Evolutionary conservation across 208 protist species (phyloP).

Genomic region (Crithidia thermophila): DNA sequence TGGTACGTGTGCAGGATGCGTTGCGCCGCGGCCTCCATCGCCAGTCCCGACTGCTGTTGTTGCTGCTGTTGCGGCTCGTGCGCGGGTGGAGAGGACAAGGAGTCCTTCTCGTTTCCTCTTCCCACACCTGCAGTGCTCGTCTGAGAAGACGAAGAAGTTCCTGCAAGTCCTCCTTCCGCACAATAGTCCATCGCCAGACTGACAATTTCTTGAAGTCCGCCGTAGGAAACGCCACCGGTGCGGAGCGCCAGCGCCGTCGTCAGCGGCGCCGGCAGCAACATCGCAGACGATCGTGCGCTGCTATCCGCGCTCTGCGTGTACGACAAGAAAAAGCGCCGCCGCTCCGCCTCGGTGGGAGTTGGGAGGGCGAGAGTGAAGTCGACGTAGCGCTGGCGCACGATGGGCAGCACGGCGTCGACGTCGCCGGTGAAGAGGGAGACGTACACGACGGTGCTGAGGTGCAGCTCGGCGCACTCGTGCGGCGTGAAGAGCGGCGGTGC

Average conservation of each 20-base stretch:
- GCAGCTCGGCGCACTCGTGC: constrained; percentile 29
- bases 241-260: constrained; percentile 52
- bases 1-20: constrained; percentile 44
- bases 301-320: neutral
- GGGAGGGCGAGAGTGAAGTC: constrained; percentile 46
- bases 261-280: constrained; percentile 19
- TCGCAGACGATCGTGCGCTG: neutral
- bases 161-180: too few relatives aligned
- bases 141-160: neutral
- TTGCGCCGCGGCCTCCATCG: constrained; percentile 32
- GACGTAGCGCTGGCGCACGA: constrained; percentile 50
- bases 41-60: too few relatives aligned
- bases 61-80: constrained; percentile 2
- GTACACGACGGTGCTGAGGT: constrained; percentile 35
- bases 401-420: constrained; percentile 42
- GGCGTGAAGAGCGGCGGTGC: constrained; percentile 37
- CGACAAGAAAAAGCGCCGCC: constrained; percentile 46
- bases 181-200: constrained; percentile 15
- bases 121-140: too few relatives aligned
- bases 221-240: constrained; percentile 71
- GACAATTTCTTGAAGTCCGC: constrained; percentile 54
- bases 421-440: constrained; percentile 55
- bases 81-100: too few relatives aligned
- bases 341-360: constrained; percentile 62
- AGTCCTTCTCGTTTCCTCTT: too few relatives aligned